These are phyloP conservation scores for Ogataea parapolymorpha DNA, from an alignment of 805 yeast genomes.

Conservation along the genomic window DNA sequence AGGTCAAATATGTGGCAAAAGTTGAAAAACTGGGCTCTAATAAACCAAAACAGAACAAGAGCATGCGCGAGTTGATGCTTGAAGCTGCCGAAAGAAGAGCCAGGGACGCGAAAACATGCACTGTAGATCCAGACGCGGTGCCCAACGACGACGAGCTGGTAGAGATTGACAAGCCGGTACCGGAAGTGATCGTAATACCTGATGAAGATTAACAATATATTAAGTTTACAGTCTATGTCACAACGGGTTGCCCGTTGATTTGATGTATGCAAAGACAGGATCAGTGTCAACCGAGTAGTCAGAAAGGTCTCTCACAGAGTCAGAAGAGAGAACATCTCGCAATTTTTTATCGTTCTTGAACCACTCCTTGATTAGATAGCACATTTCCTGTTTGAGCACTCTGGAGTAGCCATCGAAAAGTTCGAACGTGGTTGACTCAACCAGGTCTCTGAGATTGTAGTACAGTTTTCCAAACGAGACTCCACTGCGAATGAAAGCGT, in stretches of 20 bases:
- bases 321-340: conserved; percentile 51
- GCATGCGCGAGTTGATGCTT: conserved; percentile 43
- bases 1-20: conserved; percentile 40
- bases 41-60: conserved; percentile 9
- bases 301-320: conserved; percentile 41
- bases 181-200: conserved; percentile 13
- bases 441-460: conserved; percentile 56
- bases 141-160: conserved; percentile 47
- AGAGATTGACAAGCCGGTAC: conserved; percentile 29
- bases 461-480: conserved; percentile 63
- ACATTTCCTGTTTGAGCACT: conserved; percentile 51
- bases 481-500: conserved; percentile 62
- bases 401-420: conserved; percentile 43
- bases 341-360: conserved; percentile 60
- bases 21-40: conserved; percentile 34
- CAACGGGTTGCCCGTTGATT: conserved; percentile 36
- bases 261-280: conserved; percentile 52
- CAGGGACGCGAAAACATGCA: conserved; percentile 51
- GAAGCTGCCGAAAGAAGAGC: conserved; percentile 64
- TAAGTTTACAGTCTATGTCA: conserved; percentile 5
- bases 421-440: conserved; percentile 57
- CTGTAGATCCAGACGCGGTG: conserved; percentile 28
- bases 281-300: conserved; percentile 51
- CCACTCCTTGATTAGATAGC: conserved; percentile 64
- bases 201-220: conserved; percentile 9